Base-by-base conservation (phyloP, 1,284 basidiomycete genomes). In the Austroboletus rostrupii region DNA sequence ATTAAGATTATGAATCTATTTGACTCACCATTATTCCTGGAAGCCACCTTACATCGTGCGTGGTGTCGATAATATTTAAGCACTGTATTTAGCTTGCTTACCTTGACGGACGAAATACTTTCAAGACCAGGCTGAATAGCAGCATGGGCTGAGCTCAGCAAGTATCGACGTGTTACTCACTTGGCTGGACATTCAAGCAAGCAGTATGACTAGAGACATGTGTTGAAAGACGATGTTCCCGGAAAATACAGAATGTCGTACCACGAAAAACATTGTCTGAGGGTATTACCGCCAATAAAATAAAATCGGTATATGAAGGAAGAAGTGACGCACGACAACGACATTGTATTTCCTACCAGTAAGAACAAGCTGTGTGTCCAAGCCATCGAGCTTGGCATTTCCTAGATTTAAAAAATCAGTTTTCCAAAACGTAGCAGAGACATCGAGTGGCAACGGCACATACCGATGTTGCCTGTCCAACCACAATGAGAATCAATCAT, bases 211-310 rank as follows among this genome's bases (percentile, higher is more conserved):
- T 60, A 39, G 23, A 3, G 12, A 51, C 16, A 29, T 4, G 2
- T 19, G 28, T 20, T 32, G 16, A 23, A 46, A 13, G 5, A 0
- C 10, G 12, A 21, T 23, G 16, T 8, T 40, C 8, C 1, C 33
- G 8, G 39, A 3, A 32, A 26, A n/a, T 2, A 1, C 1, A 44
- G 20, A 35, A 19, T 8, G 5, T 64, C 79, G 45, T 60, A 85
- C 84, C 40, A 87, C 77, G 62, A 85, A 85, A 61, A 77, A 87
- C 78, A 83, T 80, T 0, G 83, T 85, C 83, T 87, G 23, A 13
- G 26, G 9, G 9, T 12, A 12, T 17, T 1, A 17, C 20, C 14
- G 3, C 1, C 10, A n/a, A 6, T 4, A 11, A 21, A 4, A 2
- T 28, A 28, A 39, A n/a, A 20, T n/a, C 16, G 23, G 23, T 3